Evolutionary conservation across 208 protist species (phyloP).

Genomic region (Acanthamoeba comandoni): DNA sequence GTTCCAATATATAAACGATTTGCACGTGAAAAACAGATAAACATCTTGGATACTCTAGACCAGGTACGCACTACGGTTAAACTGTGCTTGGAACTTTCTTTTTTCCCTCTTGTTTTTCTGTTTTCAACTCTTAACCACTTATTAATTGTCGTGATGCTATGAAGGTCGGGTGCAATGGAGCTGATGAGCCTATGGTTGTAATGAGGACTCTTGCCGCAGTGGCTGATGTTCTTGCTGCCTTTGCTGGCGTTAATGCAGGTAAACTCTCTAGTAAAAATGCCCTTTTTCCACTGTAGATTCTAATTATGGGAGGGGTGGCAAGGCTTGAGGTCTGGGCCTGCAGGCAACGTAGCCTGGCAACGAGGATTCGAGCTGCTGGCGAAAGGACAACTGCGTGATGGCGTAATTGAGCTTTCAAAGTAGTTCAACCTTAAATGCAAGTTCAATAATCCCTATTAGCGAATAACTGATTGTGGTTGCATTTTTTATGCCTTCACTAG

Average conservation of each 20-base stretch:
- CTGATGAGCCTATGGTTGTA: neutral
- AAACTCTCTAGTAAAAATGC: neutral
- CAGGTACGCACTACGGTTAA: neutral
- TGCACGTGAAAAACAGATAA: neutral
- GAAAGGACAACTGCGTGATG: neutral
- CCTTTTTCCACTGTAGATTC: neutral
- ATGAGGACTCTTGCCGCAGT: conserved; percentile 52
- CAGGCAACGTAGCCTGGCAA: conserved; percentile 54
- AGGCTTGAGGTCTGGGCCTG: conserved; percentile 75
- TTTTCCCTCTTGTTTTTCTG: neutral
- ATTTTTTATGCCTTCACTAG: neutral
- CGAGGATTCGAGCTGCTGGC: conserved; percentile 42
- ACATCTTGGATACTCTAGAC: conserved; percentile 16
- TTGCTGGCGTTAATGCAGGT: conserved; percentile 41
- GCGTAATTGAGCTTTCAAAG: conserved; percentile 5
- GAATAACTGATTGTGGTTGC: conserved; percentile 47
- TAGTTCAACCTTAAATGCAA: no score
- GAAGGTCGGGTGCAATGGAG: neutral
- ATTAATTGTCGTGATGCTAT: neutral
- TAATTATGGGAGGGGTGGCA: neutral
- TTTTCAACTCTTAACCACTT: neutral
- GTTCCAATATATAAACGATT: conserved; percentile 17
- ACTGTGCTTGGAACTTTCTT: neutral
- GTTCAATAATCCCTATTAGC: neutral
- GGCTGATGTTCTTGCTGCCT: conserved; percentile 25